Evolutionary conservation across 148 eudicot genomes (phyloP).

Genomic region (Vaccinium darrowii): DNA sequence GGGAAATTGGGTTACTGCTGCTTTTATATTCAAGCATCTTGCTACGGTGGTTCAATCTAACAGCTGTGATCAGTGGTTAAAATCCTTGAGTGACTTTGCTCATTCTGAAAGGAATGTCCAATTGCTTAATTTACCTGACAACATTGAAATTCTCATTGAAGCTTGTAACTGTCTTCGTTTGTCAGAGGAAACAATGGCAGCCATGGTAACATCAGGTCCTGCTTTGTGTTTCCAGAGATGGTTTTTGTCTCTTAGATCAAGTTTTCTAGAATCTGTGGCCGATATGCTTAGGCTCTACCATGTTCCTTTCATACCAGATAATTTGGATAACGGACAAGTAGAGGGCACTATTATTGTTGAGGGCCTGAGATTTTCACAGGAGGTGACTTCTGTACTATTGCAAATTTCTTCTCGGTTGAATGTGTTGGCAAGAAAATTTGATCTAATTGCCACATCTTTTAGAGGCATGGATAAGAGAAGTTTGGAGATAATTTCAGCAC

Average conservation of each 20-base stretch:
- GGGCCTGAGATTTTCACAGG: conserved; percentile 10
- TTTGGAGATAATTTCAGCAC: conserved; percentile 42
- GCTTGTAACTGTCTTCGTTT: conserved; percentile 36
- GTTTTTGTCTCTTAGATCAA: conserved; percentile 64
- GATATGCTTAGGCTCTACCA: conserved; percentile 46
- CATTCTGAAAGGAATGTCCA: conserved; percentile 50
- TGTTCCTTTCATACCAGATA: conserved; percentile 21
- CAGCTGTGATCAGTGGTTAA: conserved; percentile 53
- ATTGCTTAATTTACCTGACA: conserved; percentile 33
- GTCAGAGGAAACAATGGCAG: conserved; percentile 50
- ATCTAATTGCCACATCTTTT: conserved; percentile 60
- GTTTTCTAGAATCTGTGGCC: conserved; percentile 41
- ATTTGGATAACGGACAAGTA: conserved; percentile 6
- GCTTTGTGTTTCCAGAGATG: conserved; percentile 64
- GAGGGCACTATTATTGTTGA: conserved; percentile 18
- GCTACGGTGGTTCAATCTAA: conserved; percentile 43
- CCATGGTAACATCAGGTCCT: conserved; percentile 31
- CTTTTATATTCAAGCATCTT: conserved; percentile 59
- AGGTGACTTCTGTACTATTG: conserved; percentile 26
- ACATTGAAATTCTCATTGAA: conserved; percentile 36
- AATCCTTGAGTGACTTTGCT: conserved; percentile 51
- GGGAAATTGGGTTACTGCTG: conserved; percentile 72
- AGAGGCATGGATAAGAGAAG: conserved; percentile 60
- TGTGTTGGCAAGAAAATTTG: conserved; percentile 58
- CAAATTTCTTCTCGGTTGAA: conserved; percentile 47